Evolutionary conservation across 495 filamentous ascomycete genomes (phyloP).

Genomic region (Glonium stellatum): DNA sequence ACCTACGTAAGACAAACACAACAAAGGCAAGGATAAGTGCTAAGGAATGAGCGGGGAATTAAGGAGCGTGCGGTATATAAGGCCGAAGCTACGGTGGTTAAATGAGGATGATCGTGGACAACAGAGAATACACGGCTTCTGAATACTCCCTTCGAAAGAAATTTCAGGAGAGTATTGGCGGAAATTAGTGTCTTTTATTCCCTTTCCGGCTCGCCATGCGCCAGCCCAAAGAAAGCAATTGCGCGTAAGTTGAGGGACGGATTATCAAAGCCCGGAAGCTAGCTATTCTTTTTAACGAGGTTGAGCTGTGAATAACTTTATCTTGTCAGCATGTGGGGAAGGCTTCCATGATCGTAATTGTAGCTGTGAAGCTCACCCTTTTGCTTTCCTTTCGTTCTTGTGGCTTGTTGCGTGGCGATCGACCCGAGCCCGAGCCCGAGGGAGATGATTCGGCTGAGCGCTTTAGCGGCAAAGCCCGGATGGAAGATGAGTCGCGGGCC

Average conservation of each 20-base stretch:
- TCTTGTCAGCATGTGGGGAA: not conserved
- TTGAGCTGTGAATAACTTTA: not conserved
- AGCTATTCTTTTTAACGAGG: not conserved
- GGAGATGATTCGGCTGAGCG: slow-evolving; percentile 10
- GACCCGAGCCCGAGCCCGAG: not conserved
- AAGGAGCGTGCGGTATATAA: not conserved
- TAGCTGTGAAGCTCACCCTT: not conserved
- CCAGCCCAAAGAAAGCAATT: not conserved
- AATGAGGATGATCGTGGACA: not conserved
- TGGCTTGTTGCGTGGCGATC: slow-evolving; percentile 6
- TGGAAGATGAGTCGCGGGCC: not conserved
- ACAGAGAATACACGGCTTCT: not conserved
- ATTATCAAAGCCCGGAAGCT: not conserved
- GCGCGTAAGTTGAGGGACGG: too few relatives aligned
- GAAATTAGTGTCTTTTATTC: not conserved
- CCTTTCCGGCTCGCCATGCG: not conserved
- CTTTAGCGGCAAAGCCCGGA: not conserved
- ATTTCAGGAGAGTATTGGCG: not conserved
- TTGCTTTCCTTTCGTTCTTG: not conserved
- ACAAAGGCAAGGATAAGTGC: not conserved
- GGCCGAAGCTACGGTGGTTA: not conserved
- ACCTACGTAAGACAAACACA: not conserved
- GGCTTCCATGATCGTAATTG: not conserved
- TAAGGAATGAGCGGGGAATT: not conserved
- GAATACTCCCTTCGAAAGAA: not conserved